Conservation (phyloP, 805 yeast genomes). For the Nakazawaea ishiwadae region DNA sequence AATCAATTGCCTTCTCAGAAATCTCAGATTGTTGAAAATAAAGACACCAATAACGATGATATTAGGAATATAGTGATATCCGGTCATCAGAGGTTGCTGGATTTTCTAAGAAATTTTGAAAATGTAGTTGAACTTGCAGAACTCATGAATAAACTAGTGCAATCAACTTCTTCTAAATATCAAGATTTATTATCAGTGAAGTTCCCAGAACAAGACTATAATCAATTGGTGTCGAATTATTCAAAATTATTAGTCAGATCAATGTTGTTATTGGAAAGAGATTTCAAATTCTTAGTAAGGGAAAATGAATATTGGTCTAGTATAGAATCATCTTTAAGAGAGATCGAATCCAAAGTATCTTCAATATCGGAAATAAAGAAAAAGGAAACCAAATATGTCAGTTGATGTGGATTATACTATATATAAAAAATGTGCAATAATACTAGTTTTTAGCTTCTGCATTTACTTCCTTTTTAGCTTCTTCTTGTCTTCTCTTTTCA, state of each 20-base stretch:
- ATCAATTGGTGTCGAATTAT: neutral
- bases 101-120: constrained; percentile 1
- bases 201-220: neutral
- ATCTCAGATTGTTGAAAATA: neutral
- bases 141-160: neutral
- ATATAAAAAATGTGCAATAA: neutral
- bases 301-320: constrained; percentile 7
- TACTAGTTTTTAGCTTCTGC: neutral
- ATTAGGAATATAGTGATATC: constrained; percentile 1
- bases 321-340: no score
- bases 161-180: neutral
- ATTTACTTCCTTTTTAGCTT: neutral
- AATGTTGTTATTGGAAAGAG: constrained; percentile 8
- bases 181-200: neutral
- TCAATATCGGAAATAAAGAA: no score
- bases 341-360: no score
- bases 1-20: neutral
- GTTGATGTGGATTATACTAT: neutral
- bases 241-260: constrained; percentile 7
- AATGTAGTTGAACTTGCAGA: neutral
- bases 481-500: neutral
- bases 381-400: neutral
- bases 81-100: neutral
- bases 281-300: neutral
- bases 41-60: neutral